Percentiles rank a stretch among this genome's conserved stretches.
Conservation (phyloP, 495 filamentous ascomycete genomes). For the Cladorrhinum samala region DNA sequence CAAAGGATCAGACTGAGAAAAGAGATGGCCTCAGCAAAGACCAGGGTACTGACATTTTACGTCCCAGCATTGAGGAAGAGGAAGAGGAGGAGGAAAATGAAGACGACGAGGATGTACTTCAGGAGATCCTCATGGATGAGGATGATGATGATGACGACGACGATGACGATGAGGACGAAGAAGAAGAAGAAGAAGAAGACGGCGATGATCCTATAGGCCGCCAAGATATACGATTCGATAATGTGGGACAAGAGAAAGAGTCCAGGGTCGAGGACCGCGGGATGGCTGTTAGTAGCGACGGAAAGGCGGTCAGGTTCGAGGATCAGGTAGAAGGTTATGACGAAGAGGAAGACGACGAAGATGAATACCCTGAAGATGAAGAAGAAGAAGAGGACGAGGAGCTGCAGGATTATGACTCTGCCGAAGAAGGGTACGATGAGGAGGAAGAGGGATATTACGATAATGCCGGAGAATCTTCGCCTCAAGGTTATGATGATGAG, state of each 20-base stretch:
- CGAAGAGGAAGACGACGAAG: constrained; percentile 1
- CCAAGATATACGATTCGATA: not conserved
- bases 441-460: constrained; percentile 9
- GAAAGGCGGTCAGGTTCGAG: not conserved
- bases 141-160: constrained; percentile 5
- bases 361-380: constrained; percentile 2
- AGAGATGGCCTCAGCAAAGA: constrained; percentile 10
- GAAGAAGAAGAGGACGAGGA: constrained; percentile 9
- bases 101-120: constrained; percentile 6
- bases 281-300: not conserved
- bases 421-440: constrained; percentile 11
- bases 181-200: constrained; percentile 11
- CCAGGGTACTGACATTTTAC: constrained; percentile 4
- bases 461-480: constrained; percentile 11
- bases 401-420: not conserved
- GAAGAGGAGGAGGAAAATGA: constrained; percentile 10
- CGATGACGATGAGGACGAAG: constrained; percentile 15
- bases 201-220: constrained; percentile 6
- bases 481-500: constrained; percentile 18
- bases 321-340: not conserved
- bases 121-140: constrained; percentile 2
- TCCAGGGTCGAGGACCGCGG: not conserved
- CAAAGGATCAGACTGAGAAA: constrained; percentile 5
- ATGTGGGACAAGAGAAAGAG: not conserved
- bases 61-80: not conserved